Evolutionary conservation across 768 basidiomycete species (phyloP), one percentile per base, ranked within the genome.

Genomic region (Cyathus striatus): DNA sequence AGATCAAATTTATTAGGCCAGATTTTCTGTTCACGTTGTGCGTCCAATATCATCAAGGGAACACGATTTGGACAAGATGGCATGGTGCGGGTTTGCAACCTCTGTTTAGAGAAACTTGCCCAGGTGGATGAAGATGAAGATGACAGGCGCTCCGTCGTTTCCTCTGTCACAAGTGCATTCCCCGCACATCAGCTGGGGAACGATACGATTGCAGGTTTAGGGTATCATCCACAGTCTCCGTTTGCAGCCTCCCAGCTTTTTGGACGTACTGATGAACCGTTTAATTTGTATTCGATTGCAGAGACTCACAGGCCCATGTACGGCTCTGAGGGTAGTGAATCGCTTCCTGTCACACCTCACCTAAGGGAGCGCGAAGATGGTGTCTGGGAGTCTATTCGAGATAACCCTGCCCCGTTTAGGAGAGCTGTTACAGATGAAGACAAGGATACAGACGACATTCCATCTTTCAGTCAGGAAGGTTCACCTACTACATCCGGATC

Each of bases 11-110:
- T 5, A 24, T 46, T 37, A 87, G 94, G 94, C 23, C 94, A 96
- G 62, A 94, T 99, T 59, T 99, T 97, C 59, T 99, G 96, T 62
- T 91, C 90, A 23, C 81, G 92, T 6, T 99, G 96, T 61, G 93
- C 96, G 2, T 94, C 92, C 23, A 95, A 96, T 54, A 87, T 96
- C 51, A 93, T 98, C 62, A 94, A 93, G 51, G 94, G 92, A 13
- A 76, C 83, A 10, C 82, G 93, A 5, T 97, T 96, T 55, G 93
- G 94, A 3, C 86, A 91, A 47, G 87, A 95, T 41, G 92, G 92
- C n/a, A 90, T 89, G 79, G 78, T 99, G 40, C 81, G 96, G 43
- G 87, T 96, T 6, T 99, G 96, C 65, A 97, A 97, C 53, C 69
- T 96, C 12, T 98, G 95, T 61, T 70, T 95, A n/a, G 86, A 89